Base-by-base conservation (phyloP, 2,329 filamentous ascomycete species). In the Magnaporthiopsis poae region DNA sequence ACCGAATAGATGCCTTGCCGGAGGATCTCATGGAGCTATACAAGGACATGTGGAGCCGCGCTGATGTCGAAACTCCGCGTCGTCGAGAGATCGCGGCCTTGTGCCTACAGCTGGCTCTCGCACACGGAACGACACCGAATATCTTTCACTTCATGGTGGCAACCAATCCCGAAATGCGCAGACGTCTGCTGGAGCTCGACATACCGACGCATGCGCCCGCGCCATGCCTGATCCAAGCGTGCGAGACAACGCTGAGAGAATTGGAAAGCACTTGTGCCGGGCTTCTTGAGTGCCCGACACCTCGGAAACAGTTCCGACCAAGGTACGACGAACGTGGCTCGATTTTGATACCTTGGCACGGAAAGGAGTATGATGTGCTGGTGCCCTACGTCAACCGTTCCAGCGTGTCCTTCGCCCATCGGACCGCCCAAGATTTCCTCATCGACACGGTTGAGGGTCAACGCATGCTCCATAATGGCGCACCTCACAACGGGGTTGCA, bases 371-470 rank as follows among this genome's bases (percentile, higher is more conserved):
- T 25, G 13, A 7, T 29, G 29, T 8, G 25, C 63, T 64, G 9
- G 31, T 7, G 21, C 63, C 63, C 1, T 59, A 64, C 46, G 15
- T 64, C 7, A 18, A 25, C 2, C 63, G 11, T 13, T 31, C 11
- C 25, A 39, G 13, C 13, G 18, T 59, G 29, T 59, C 25, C 18
- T 64, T 64, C 21, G 11, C 35, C 13, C 46, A 64, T 35, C 63
- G 63, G 5, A 64, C 63, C 5, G 63, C 63, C 3, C 63, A 27
- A 29, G 63, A 64, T 25, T 64, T 64, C 13, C 46, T 64, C 11
- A 1, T 59, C 21, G 27, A 64, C 31, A 64, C 63, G 4, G 25
- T 12, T 13, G 21, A 31, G 3, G 63, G 63, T 12, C 36, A 27
- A 25, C 36, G n/a, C 27, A 46, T 64, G 4, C 5, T 64, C 9